These are phyloP conservation scores for Nepenthes mirabilis DNA, from an alignment of 148 eudicot species.

Conservation along the genomic window DNA sequence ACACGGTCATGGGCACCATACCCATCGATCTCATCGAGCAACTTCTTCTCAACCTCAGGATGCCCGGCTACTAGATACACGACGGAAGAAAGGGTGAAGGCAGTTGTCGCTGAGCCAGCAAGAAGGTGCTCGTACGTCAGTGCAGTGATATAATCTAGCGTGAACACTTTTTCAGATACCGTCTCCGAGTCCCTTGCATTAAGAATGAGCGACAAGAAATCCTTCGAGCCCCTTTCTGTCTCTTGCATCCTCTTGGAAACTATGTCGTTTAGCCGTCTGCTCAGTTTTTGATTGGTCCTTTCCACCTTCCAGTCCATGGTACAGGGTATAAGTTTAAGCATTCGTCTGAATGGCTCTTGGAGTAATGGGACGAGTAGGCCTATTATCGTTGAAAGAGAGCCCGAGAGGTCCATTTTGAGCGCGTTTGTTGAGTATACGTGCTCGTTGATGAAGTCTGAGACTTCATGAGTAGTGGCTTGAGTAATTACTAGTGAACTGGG, in stretches of 20 bases:
- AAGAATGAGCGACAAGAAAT: constrained; percentile 69
- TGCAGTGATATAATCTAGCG: constrained; percentile 64
- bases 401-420: constrained; percentile 90
- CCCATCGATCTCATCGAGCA: constrained; percentile 66
- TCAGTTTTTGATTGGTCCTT: constrained; percentile 35
- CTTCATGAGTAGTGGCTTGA: constrained; percentile 13
- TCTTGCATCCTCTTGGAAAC: constrained; percentile 36
- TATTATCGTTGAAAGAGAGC: constrained; percentile 65
- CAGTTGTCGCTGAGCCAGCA: constrained; percentile 87
- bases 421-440: constrained; percentile 81
- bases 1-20: constrained; percentile 43
- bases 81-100: constrained; percentile 71
- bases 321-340: constrained; percentile 64
- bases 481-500: constrained; percentile 6
- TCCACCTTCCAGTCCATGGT: constrained; percentile 81
- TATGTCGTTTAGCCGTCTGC: constrained; percentile 44
- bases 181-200: constrained; percentile 49
- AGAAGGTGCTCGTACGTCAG: constrained; percentile 75
- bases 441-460: constrained; percentile 53
- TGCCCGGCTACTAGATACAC: constrained; percentile 65
- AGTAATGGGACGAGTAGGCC: constrained; percentile 70
- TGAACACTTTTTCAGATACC: constrained; percentile 35
- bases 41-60: constrained; percentile 64
- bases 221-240: constrained; percentile 34
- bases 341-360: constrained; percentile 65